Evolutionary conservation across 2,329 filamentous ascomycete genomes (phyloP).

Genomic region (Hymenoscyphus repandus): DNA sequence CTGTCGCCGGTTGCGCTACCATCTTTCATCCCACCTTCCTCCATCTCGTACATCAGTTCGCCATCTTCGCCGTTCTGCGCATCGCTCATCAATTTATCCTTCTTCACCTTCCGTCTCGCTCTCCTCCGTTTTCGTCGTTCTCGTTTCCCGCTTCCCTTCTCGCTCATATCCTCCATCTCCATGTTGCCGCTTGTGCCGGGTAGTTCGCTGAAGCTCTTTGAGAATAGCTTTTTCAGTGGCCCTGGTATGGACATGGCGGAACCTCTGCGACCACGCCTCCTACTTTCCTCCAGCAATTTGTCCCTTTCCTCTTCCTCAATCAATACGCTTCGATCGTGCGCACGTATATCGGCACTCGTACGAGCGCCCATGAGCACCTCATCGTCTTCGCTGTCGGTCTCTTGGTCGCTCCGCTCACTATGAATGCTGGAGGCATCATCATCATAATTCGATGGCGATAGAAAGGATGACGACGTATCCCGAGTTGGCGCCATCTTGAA

Average conservation of each 20-base stretch:
- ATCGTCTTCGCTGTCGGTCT: slow-evolving; percentile 73
- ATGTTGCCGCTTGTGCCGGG: slow-evolving; percentile 27
- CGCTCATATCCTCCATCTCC: slow-evolving; percentile 4
- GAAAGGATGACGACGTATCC: slow-evolving; percentile 19
- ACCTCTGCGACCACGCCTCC: slow-evolving; percentile 36
- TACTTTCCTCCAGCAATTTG: slow-evolving; percentile 49
- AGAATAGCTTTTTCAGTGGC: slow-evolving; percentile 36
- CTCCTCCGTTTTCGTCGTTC: slow-evolving; percentile 46
- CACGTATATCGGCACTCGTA: slow-evolving; percentile 64
- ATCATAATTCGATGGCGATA: slow-evolving; percentile 28
- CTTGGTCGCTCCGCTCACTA: slow-evolving; percentile 60
- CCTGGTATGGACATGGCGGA: slow-evolving; percentile 26
- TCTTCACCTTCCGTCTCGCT: slow-evolving; percentile 43
- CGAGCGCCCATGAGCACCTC: slow-evolving; percentile 59
- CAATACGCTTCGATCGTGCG: slow-evolving; percentile 65
- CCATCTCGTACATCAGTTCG: slow-evolving; percentile 84
- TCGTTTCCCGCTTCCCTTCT: slow-evolving; percentile 5
- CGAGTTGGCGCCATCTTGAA: slow-evolving; percentile 12
- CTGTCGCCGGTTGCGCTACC: slow-evolving; percentile 59
- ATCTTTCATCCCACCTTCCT: slow-evolving; percentile 68
- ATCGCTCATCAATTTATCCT: slow-evolving; percentile 45
- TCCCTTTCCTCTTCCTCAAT: slow-evolving; percentile 72
- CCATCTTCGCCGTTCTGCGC: slow-evolving; percentile 63
- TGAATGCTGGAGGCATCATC: slow-evolving; percentile 60
- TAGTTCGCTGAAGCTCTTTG: slow-evolving; percentile 25